These are phyloP conservation scores for Rhynchospora tenuis DNA, from an alignment of 176 grass and related monocot species.

Conservation along the genomic window DNA sequence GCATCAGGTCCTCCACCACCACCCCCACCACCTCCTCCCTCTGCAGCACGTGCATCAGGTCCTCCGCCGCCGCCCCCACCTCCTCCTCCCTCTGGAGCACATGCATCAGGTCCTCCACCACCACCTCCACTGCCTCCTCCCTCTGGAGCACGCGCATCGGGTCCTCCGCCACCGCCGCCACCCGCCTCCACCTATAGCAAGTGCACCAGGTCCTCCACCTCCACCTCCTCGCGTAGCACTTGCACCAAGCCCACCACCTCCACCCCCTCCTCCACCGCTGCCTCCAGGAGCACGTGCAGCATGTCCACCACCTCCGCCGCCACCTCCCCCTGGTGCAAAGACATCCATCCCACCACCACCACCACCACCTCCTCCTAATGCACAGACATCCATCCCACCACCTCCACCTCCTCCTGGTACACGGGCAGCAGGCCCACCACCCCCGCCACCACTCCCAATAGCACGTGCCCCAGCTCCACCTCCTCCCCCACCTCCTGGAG, in stretches of 20 bases:
- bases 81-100: slow-evolving; percentile 14
- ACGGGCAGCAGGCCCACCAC: slow-evolving; percentile 38
- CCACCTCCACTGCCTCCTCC: slow-evolving; percentile 28
- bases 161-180: slow-evolving; percentile 47
- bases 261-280: slow-evolving; percentile 34
- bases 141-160: background rate
- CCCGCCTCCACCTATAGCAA: slow-evolving; percentile 7
- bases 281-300: background rate
- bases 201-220: slow-evolving; percentile 20
- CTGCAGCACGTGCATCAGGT: background rate
- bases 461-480: slow-evolving; percentile 6
- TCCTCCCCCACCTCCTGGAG: slow-evolving; percentile 26
- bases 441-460: slow-evolving; percentile 29
- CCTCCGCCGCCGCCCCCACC: slow-evolving; percentile 36
- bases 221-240: background rate
- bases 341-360: slow-evolving; percentile 50
- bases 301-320: background rate
- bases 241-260: slow-evolving; percentile 6
- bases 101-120: slow-evolving; percentile 18
- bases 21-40: slow-evolving; percentile 34
- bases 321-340: slow-evolving; percentile 18
- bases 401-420: slow-evolving; percentile 4
- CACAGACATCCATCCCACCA: background rate
- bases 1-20: slow-evolving; percentile 2
- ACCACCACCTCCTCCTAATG: background rate